These are phyloP conservation scores for Oldenlandia corymbosa DNA, from an alignment of 257 asterid genomes.

Conservation along the genomic window DNA sequence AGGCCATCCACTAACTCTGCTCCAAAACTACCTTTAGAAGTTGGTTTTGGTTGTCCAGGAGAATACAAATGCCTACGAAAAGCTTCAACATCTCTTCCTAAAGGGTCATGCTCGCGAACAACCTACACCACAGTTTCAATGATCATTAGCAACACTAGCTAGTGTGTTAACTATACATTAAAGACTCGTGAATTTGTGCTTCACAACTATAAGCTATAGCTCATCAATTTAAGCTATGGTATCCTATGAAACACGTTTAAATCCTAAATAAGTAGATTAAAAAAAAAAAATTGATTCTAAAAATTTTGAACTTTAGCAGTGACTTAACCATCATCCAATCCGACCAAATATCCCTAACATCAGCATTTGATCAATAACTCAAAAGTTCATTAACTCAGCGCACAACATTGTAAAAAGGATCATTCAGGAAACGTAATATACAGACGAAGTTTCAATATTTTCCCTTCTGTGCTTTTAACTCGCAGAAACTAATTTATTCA, in stretches of 20 bases:
- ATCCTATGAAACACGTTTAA: too few species aligned
- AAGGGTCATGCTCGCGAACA: slow-evolving; percentile 85
- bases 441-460: background rate
- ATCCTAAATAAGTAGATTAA: too few species aligned
- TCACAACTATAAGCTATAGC: background rate
- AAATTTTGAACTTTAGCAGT: background rate
- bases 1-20: slow-evolving; percentile 83
- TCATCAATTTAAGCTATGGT: background rate
- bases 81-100: slow-evolving; percentile 77
- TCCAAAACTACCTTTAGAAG: slow-evolving; percentile 66
- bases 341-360: background rate
- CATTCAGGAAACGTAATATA: background rate
- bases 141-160: background rate
- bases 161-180: background rate
- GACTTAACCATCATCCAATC: background rate
- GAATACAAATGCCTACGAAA: slow-evolving; percentile 59
- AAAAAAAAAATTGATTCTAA: too few species aligned
- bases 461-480: too few species aligned
- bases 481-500: background rate
- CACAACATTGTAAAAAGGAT: background rate
- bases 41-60: slow-evolving; percentile 58
- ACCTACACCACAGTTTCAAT: slow-evolving; percentile 35
- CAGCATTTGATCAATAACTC: background rate
- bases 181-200: background rate
- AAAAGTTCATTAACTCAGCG: background rate